These are phyloP conservation scores for Haplosporangium sp. DNA, from an alignment of 371 early-diverging fungal species.

Conservation along the genomic window DNA sequence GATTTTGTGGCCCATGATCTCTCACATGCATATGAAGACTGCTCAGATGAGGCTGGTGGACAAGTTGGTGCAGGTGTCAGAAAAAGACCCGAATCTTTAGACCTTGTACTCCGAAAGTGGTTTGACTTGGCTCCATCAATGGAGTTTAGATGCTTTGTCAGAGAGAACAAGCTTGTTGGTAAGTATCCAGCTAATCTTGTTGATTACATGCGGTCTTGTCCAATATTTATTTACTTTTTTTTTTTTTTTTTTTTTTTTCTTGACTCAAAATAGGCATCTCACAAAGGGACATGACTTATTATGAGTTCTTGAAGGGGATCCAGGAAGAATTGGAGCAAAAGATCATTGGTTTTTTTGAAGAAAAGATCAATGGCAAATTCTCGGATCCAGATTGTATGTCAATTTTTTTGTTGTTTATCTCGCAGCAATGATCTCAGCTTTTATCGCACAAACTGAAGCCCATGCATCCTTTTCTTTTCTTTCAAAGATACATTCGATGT, in stretches of 20 bases:
- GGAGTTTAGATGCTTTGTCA: constrained; percentile 95
- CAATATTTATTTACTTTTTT: not conserved
- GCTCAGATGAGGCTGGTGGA: constrained; percentile 50
- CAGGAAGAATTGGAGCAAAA: constrained; percentile 65
- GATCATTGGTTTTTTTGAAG: constrained; percentile 76
- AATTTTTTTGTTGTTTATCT: not conserved
- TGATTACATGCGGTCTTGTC: not conserved
- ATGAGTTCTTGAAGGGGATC: constrained; percentile 76
- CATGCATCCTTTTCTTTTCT: not conserved
- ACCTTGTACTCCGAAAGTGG: constrained; percentile 90
- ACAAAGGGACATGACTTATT: constrained; percentile 81
- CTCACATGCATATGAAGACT: constrained; percentile 78
- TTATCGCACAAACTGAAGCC: not conserved
- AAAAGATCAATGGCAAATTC: constrained; percentile 70
- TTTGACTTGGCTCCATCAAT: constrained; percentile 85
- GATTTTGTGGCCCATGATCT: constrained; percentile 92
- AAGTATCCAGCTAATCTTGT: constrained; percentile 16
- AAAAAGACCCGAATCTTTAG: constrained; percentile 46
- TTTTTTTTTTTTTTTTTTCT: not conserved
- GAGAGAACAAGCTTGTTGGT: constrained; percentile 71
- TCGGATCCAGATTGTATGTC: constrained; percentile 57
- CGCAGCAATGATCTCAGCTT: not conserved
- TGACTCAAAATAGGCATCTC: constrained; percentile 60
- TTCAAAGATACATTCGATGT: constrained; percentile 87
- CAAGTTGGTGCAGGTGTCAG: constrained; percentile 25